A percentile compares a stretch with the other conserved stretches of the same genome.
phyloP scores from a whole-genome alignment of 768 basidiomycete genomes.

The Boletus huronensis region DNA sequence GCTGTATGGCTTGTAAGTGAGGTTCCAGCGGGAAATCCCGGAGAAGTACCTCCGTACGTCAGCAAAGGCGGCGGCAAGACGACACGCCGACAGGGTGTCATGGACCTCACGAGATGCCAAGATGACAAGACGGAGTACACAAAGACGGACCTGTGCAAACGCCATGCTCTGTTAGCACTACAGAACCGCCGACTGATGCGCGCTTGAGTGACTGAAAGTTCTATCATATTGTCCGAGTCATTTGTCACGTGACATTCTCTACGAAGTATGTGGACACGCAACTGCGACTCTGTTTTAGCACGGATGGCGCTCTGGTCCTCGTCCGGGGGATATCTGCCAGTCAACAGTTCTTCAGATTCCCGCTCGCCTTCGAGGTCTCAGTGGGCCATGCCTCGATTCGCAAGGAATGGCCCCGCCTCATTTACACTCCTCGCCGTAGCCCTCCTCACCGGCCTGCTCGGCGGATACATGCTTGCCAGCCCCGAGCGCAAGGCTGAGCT shows the following conservation, averaged over 20 bases:
- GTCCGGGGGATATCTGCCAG: constrained; percentile 21
- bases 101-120: no score
- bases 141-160: no score
- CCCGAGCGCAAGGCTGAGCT: constrained; percentile 15
- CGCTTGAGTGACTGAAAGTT: no score
- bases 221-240: no score
- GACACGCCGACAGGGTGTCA: no score
- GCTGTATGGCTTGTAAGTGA: no score
- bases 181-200: no score
- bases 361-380: neutral
- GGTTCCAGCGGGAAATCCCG: no score
- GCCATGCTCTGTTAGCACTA: no score
- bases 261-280: neutral
- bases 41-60: no score
- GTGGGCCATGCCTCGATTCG: constrained; percentile 15
- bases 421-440: constrained; percentile 18
- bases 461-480: constrained; percentile 23
- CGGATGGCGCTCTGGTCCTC: constrained; percentile 12
- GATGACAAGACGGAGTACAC: no score
- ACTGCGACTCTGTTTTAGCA: neutral
- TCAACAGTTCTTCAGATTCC: constrained; percentile 11
- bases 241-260: neutral
- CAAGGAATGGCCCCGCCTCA: constrained; percentile 13
- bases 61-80: no score
- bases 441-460: constrained; percentile 24